Evolutionary conservation across 2,329 filamentous ascomycete species (phyloP).

Genomic region (Stagonosporopsis tanaceti): DNA sequence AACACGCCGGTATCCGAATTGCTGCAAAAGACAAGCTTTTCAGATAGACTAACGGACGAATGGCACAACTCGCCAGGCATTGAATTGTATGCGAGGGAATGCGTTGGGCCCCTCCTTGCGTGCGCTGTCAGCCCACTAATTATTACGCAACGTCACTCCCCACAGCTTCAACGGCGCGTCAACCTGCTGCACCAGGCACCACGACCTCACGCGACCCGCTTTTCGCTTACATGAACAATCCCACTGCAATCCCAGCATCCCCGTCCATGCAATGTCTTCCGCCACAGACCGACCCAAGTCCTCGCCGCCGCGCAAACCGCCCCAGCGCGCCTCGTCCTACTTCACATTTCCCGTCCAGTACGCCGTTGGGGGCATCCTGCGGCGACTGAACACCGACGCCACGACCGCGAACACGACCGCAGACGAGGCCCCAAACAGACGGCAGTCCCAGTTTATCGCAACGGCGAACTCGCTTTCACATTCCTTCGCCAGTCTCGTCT

Average conservation of each 20-base stretch:
- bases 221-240: constrained; percentile 28
- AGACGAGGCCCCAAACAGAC: constrained; percentile 4
- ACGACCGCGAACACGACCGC: constrained; percentile 20
- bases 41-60: background rate
- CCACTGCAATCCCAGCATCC: constrained; percentile 11
- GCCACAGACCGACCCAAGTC: constrained; percentile 29
- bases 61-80: background rate
- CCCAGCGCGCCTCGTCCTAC: constrained; percentile 51
- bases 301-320: constrained; percentile 24
- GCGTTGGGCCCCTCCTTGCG: constrained; percentile 12
- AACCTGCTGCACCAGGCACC: constrained; percentile 23
- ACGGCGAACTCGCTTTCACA: constrained; percentile 39
- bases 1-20: background rate
- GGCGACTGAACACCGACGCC: constrained; percentile 57
- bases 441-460: constrained; percentile 32
- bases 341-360: constrained; percentile 60
- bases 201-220: constrained; percentile 36
- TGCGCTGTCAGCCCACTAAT: constrained; percentile 36
- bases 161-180: constrained; percentile 13
- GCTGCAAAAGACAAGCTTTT: background rate
- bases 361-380: constrained; percentile 56
- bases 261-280: constrained; percentile 36
- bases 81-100: constrained; percentile 10
- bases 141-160: constrained; percentile 31
- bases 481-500: constrained; percentile 49